A percentile compares a stretch with the other conserved stretches of the same genome.
Conservation (phyloP, 2,329 filamentous ascomycete genomes). For the Emmonsiellopsis sp. region DNA sequence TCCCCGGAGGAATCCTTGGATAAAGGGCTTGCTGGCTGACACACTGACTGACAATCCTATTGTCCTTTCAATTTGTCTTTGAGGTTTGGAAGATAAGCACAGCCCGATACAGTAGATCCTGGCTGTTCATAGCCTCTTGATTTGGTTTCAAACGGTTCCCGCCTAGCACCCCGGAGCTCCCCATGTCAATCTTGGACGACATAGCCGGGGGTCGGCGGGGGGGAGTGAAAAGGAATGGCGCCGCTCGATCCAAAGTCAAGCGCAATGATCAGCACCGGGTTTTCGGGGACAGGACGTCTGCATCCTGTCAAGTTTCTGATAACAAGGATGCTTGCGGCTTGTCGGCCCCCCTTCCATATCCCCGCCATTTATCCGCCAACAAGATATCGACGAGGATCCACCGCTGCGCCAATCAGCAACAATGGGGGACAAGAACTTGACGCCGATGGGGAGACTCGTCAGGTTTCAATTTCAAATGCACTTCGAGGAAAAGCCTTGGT, state of each 20-base stretch:
- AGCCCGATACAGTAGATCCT: neutral
- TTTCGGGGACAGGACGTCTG: neutral
- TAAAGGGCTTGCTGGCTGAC: no score
- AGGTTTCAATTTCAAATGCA: no score
- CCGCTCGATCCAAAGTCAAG: neutral
- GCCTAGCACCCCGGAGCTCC: neutral
- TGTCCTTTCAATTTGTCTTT: no score
- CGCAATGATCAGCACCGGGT: neutral
- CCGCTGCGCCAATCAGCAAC: neutral
- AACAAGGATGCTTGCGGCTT: slow-evolving; percentile 4
- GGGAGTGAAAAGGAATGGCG: neutral
- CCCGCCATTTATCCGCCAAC: neutral
- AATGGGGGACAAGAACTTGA: neutral
- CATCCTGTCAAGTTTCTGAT: neutral
- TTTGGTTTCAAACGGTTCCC: neutral
- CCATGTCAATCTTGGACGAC: neutral
- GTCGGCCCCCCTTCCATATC: slow-evolving; percentile 15
- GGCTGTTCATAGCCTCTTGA: neutral
- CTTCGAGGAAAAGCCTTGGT: no score
- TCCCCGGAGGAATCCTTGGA: no score
- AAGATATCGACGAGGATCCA: neutral
- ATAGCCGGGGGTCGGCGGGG: no score
- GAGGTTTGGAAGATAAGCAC: neutral
- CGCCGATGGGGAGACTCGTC: no score
- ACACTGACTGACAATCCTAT: no score